phyloP scores from a whole-genome alignment of 2,329 filamentous ascomycete genomes.

The Phyllosticta capitalensis region DNA sequence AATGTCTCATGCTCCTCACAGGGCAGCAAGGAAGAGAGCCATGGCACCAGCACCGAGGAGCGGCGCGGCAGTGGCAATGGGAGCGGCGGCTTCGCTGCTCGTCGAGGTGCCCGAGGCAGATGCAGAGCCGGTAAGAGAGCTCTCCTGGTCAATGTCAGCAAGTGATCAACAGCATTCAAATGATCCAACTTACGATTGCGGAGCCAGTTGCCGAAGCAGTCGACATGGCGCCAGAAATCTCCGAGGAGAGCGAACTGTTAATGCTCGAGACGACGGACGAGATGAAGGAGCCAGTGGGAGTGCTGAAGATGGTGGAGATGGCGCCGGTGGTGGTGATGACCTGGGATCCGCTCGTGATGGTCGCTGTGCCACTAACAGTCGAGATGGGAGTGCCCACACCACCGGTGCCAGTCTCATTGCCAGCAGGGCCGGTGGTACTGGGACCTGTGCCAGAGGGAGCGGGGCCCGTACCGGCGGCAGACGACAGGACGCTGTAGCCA shows the following conservation, averaged over 20 bases:
- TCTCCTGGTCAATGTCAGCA: neutral
- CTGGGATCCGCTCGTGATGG: neutral
- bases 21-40: slow-evolving; percentile 24
- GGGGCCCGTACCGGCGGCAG: slow-evolving; percentile 9
- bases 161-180: neutral
- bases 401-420: neutral
- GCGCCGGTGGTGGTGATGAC: slow-evolving; percentile 14
- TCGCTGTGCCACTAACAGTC: neutral
- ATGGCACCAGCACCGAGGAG: slow-evolving; percentile 28
- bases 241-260: neutral
- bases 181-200: neutral
- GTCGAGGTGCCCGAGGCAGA: slow-evolving; percentile 8
- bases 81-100: slow-evolving; percentile 16
- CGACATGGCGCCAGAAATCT: slow-evolving; percentile 2
- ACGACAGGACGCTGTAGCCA: slow-evolving; percentile 19
- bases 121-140: neutral
- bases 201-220: slow-evolving; percentile 8
- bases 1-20: slow-evolving; percentile 19
- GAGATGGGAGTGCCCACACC: slow-evolving; percentile 11
- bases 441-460: neutral
- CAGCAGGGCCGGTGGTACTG: slow-evolving; percentile 6
- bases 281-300: slow-evolving; percentile 13
- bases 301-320: slow-evolving; percentile 17
- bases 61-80: slow-evolving; percentile 27
- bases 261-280: slow-evolving; percentile 11